Evolutionary conservation across 164 flowering plant genomes (phyloP), one percentile per base, ranked within the genome.

Genomic region (Aristolochia contorta): DNA sequence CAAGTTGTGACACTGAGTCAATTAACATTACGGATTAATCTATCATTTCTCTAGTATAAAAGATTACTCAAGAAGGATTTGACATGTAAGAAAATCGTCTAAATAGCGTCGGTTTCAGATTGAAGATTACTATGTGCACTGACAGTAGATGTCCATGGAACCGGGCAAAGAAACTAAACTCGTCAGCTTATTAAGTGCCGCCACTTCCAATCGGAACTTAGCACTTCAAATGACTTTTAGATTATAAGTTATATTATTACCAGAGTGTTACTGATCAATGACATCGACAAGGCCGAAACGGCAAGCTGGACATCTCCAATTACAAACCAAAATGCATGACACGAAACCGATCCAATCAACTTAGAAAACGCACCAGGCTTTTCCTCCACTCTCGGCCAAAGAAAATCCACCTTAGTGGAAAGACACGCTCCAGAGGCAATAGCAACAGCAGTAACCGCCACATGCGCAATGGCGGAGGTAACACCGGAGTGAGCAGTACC

Each of bases 371-470:
- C 8, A 91, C 97, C 93, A 15, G 91, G 91, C 58, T 78, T 84
- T 41, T 84, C 92, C 53, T 82, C 87, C 48, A 63, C 57, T 47
- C 82, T 81, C 24, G 98, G 98, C 98, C 92, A 89, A 65, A 91
- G 63, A 71, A 82, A 91, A 67, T 89, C 95, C 12, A 89, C 91
- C 74, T 86, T 91, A 4, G 96, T 91, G 15, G 95, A 86, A 16
- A 91, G 85, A 60, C 98, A 91, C 67, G 98, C 98, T 0, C 98
- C 98, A 13, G 94, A 91, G 16, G 94, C 96, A 60, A 88, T 86
- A 16, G 97, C 97, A 8, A 91, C 82, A 2, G 96, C 95, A 22
- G 95, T 85, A 46, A 89, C 89, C 2, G 96, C 95, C 19, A 91
- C 89, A 16, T 91, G 94, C 46, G 96, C 84, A 15, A 91, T 79